Base-by-base conservation (phyloP, 1,139 yeast genomes). In the Nakaseomyces kungkrabaensis region DNA sequence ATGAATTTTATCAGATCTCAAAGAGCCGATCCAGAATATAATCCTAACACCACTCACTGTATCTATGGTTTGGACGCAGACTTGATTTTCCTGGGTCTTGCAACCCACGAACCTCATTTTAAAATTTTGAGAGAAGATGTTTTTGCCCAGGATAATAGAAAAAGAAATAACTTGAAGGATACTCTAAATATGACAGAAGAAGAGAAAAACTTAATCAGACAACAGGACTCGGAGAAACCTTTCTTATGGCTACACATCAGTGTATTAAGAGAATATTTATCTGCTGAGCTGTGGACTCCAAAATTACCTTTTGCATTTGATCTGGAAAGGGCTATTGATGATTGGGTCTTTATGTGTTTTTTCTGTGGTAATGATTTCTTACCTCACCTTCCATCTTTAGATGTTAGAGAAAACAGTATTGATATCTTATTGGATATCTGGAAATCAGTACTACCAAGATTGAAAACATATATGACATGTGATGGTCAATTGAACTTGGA, bases 291-390 rank as follows among this genome's bases (percentile, higher is more conserved):
- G 50, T 75, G 72, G 52, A 79, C 85, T 31, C 88, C 90, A 1
- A 75, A 82, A 45, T 66, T 84, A 32, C 76, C 88, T 1, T 84
- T 86, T 60, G 77, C 81, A 17, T 89, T 85, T 68, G 97, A 92
- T 64, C 69, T 89, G 53, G 99, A 94, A 69, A 76, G 98, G 52
- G 97, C 97, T 3, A 83, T 94, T 54, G 99, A 94, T 66, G 99
- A 94, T 70, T 94, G 98, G 98, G 90, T 94, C 17, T 94, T 94
- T 59, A 85, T 94, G 90, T 92, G 97, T 76, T 94, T 94, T 72
- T 94, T 94, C 65, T 95, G 92, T 52, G 99, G 99, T 67, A 94
- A 94, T 65, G 99, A 94, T 79, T 94, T 94, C 74, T 74, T 94
- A 63, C 99, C 99, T 2, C 98, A 92, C 69, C 72, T 94, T 57